Evolutionary conservation across 148 eudicot species (phyloP).

Genomic region (Suaeda aralocaspica): DNA sequence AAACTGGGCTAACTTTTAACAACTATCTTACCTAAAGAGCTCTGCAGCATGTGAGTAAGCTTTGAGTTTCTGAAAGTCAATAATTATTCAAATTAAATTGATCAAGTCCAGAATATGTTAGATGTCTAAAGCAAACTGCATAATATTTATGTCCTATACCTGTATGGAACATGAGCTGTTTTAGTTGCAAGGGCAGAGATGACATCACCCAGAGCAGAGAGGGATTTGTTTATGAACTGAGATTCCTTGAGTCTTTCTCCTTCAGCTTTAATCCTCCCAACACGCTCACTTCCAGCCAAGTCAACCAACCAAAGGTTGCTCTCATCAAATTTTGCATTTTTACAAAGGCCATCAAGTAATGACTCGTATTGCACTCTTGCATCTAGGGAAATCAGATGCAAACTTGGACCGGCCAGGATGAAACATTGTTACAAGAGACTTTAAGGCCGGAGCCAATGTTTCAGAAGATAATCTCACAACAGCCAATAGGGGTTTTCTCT

Average conservation of each 20-base stretch:
- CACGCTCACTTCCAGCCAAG: slow-evolving; percentile 97
- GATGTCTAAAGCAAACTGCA: background rate
- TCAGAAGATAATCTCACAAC: background rate
- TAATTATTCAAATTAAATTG: slow-evolving; percentile 4
- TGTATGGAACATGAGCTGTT: slow-evolving; percentile 84
- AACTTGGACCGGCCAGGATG: too few species aligned
- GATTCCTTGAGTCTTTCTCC: slow-evolving; percentile 97
- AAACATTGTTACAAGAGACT: too few species aligned
- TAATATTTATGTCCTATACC: slow-evolving; percentile 29
- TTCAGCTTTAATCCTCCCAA: slow-evolving; percentile 87
- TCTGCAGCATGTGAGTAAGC: slow-evolving; percentile 94
- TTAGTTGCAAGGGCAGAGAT: slow-evolving; percentile 92
- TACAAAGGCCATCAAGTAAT: too few species aligned
- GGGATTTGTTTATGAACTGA: slow-evolving; percentile 88
- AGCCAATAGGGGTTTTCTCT: too few species aligned
- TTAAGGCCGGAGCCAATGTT: too few species aligned
- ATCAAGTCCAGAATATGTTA: background rate
- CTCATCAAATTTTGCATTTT: slow-evolving; percentile 15
- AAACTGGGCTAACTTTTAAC: background rate
- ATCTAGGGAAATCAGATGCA: too few species aligned
- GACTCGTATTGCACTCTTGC: too few species aligned
- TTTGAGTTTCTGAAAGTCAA: slow-evolving; percentile 71
- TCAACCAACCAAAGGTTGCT: slow-evolving; percentile 95
- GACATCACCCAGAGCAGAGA: slow-evolving; percentile 95
- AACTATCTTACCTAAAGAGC: slow-evolving; percentile 71